phyloP scores from a whole-genome alignment of 805 yeast genomes.

The Zygotorulaspora danielsina region DNA sequence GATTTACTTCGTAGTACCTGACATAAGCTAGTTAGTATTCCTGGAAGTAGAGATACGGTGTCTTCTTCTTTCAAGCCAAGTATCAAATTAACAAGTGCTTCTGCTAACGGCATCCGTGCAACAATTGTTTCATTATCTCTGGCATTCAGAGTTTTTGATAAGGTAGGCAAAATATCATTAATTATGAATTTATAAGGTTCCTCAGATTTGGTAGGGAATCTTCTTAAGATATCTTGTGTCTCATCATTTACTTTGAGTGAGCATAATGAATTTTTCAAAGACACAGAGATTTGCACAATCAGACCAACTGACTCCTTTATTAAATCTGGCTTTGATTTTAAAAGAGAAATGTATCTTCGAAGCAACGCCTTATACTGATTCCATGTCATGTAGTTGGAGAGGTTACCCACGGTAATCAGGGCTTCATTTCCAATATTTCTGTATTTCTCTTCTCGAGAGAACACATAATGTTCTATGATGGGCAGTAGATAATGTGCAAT shows the following conservation, averaged over 20 bases:
- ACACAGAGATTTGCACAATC: conserved; percentile 51
- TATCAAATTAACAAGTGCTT: conserved; percentile 67
- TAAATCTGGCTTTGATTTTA: conserved; percentile 44
- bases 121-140: conserved; percentile 78
- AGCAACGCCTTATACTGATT: conserved; percentile 74
- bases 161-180: conserved; percentile 55
- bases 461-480: conserved; percentile 74
- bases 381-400: conserved; percentile 63
- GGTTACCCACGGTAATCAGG: conserved; percentile 52
- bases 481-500: conserved; percentile 82
- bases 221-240: conserved; percentile 22
- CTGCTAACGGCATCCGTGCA: conserved; percentile 72
- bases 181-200: conserved; percentile 47
- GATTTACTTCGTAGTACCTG: conserved; percentile 81
- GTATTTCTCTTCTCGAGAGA: conserved; percentile 52
- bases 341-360: conserved; percentile 56
- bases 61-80: conserved; percentile 56
- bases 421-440: conserved; percentile 66
- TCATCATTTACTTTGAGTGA: conserved; percentile 20
- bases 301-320: conserved; percentile 57
- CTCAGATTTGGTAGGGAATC: conserved; percentile 37
- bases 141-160: conserved; percentile 54
- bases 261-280: conserved; percentile 41
- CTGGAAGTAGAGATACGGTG: conserved; percentile 64
- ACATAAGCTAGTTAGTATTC: conserved; percentile 78